Percentiles rank a stretch among this genome's conserved stretches.
Conservation (phyloP, 2,329 filamentous ascomycete species). For the Coniosporium tulheliwenetii region DNA sequence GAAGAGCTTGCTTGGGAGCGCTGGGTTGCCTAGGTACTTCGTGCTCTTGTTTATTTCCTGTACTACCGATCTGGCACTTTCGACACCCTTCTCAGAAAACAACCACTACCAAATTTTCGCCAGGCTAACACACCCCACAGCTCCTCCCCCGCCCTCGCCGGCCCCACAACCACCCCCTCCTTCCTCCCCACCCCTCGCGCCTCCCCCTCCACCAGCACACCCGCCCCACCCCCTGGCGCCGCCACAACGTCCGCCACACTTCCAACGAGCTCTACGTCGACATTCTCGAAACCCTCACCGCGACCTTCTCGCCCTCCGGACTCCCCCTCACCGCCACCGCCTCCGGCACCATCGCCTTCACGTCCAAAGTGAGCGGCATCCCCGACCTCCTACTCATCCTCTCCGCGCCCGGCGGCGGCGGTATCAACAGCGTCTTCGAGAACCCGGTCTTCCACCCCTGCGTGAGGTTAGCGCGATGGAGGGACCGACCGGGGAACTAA, state of each 20-base stretch:
- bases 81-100: neutral
- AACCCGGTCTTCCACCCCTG: slow-evolving; percentile 93
- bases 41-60: slow-evolving; percentile 7
- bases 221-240: slow-evolving; percentile 63
- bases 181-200: slow-evolving; percentile 1
- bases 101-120: neutral
- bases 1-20: slow-evolving; percentile 74
- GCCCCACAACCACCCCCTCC: neutral
- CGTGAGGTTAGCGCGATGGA: slow-evolving; percentile 80
- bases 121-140: neutral
- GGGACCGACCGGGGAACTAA: slow-evolving; percentile 75
- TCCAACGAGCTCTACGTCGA: slow-evolving; percentile 97
- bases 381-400: slow-evolving; percentile 77
- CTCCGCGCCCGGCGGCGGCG: slow-evolving; percentile 66
- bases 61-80: slow-evolving; percentile 1
- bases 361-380: slow-evolving; percentile 83
- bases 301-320: slow-evolving; percentile 82
- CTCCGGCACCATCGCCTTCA: slow-evolving; percentile 88
- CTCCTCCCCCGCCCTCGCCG: slow-evolving; percentile 1
- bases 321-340: slow-evolving; percentile 74
- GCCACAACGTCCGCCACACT: slow-evolving; percentile 84
- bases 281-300: slow-evolving; percentile 74
- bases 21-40: slow-evolving; percentile 60
- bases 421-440: slow-evolving; percentile 59
- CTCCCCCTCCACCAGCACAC: slow-evolving; percentile 11